Conservation (phyloP, 176 grass and related monocot genomes). For the Oryza nivara region DNA sequence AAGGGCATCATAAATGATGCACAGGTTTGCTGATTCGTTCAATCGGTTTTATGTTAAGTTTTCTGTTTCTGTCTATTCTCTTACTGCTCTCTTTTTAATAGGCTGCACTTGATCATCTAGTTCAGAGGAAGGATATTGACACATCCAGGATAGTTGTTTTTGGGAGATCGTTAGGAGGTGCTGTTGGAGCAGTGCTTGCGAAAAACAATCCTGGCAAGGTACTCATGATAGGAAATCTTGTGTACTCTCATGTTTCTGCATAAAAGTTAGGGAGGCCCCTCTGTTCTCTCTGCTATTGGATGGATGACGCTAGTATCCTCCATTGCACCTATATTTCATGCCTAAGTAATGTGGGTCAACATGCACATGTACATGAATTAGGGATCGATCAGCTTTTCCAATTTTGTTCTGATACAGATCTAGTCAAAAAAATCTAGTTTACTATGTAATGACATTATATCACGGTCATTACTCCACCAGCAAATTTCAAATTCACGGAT, state of each 20-base stretch:
- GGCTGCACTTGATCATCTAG: conserved; percentile 97
- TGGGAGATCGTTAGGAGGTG: conserved; percentile 98
- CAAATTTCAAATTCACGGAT: not conserved
- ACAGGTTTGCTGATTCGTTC: conserved; percentile 69
- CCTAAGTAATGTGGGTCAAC: conserved; percentile 27
- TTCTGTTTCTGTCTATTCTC: conserved; percentile 23
- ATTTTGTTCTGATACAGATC: conserved; percentile 2
- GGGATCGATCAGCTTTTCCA: conserved; percentile 6
- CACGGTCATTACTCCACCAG: not conserved
- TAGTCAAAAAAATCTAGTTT: not conserved
- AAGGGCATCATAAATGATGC: conserved; percentile 91
- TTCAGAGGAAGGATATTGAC: conserved; percentile 90
- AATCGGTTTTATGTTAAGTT: conserved; percentile 37
- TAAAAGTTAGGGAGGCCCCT: conserved; percentile 24
- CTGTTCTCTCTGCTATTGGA: conserved; percentile 21
- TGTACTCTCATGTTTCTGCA: conserved; percentile 23
- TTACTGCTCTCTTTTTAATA: conserved; percentile 46
- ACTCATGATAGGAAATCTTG: conserved; percentile 23
- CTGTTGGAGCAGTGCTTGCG: conserved; percentile 88
- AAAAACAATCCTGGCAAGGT: conserved; percentile 99
- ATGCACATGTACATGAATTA: not conserved
- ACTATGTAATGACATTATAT: not conserved
- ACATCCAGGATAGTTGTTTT: conserved; percentile 92
- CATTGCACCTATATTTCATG: not conserved
- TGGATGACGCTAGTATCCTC: conserved; percentile 14